phyloP scores from a whole-genome alignment of 108 stramenopile genomes.

The Cyclotella distinguenda region DNA sequence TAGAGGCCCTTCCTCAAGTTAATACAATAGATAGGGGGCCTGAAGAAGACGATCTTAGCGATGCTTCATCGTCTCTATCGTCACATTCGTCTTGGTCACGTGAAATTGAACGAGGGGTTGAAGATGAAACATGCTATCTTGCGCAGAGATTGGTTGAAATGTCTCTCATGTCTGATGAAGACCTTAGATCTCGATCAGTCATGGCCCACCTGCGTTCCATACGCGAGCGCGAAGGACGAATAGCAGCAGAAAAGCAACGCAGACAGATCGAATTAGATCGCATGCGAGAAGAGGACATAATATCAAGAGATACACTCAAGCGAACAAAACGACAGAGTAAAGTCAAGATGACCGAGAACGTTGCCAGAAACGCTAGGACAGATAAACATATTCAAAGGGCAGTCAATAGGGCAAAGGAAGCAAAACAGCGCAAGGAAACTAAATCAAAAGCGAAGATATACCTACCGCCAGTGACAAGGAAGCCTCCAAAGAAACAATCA shows the following conservation, averaged over 20 bases:
- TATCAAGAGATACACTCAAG: background rate
- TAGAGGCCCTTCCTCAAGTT: background rate
- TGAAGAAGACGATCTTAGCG: background rate
- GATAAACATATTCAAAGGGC: slow-evolving; percentile 20
- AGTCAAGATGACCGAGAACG: background rate
- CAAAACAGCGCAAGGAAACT: slow-evolving; percentile 3
- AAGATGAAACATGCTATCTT: background rate
- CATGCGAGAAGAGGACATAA: slow-evolving; percentile 17
- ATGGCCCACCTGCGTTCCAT: background rate
- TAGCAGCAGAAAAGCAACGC: slow-evolving; percentile 7
- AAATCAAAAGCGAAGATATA: slow-evolving; percentile 5
- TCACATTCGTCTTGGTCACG: slow-evolving; percentile 10
- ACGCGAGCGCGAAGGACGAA: slow-evolving; percentile 4
- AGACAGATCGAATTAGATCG: background rate
- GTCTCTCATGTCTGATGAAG: slow-evolving; percentile 17
- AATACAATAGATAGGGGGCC: background rate
- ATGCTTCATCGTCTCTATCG: background rate
- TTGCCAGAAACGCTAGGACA: background rate
- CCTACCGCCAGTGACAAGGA: slow-evolving; percentile 8
- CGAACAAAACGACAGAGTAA: background rate
- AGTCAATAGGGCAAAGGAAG: slow-evolving; percentile 9
- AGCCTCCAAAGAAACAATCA: background rate
- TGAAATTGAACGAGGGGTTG: background rate
- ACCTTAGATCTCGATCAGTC: slow-evolving; percentile 6
- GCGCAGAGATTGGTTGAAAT: slow-evolving; percentile 15